Evolutionary conservation across 1,284 basidiomycete genomes (phyloP).

Genomic region (Pseudozyma tsukubaensis): DNA sequence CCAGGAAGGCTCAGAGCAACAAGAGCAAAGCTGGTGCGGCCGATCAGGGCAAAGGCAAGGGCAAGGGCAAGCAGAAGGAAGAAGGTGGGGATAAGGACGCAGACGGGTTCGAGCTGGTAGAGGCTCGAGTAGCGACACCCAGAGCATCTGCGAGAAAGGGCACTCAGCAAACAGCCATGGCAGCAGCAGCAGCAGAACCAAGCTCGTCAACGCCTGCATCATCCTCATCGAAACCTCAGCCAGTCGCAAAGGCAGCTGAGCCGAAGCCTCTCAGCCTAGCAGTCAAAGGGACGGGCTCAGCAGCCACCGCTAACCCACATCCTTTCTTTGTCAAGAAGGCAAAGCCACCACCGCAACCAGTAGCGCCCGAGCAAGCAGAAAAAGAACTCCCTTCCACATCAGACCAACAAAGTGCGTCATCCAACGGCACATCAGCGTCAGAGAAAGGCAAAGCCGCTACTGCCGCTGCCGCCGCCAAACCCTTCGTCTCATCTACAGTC

Average conservation of each 20-base stretch:
- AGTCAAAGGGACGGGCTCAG: slow-evolving; percentile 26
- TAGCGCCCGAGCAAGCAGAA: not conserved
- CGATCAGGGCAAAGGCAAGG: slow-evolving; percentile 5
- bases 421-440: no score
- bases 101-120: slow-evolving; percentile 29
- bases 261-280: slow-evolving; percentile 34
- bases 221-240: slow-evolving; percentile 3
- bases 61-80: not conserved
- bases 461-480: no score
- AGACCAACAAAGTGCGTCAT: no score
- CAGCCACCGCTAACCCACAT: slow-evolving; percentile 22
- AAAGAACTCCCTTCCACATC: not conserved
- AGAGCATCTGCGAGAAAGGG: not conserved
- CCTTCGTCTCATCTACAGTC: slow-evolving; percentile 2
- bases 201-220: not conserved
- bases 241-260: slow-evolving; percentile 8
- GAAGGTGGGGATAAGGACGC: not conserved
- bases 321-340: slow-evolving; percentile 41
- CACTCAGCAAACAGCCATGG: not conserved
- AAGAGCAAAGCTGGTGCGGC: slow-evolving; percentile 5
- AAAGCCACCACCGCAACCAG: slow-evolving; percentile 10
- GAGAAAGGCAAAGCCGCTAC: slow-evolving; percentile 7
- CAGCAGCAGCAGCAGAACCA: not conserved
- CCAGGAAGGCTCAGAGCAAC: slow-evolving; percentile 7
- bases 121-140: slow-evolving; percentile 5